Evolutionary conservation across 768 basidiomycete genomes (phyloP).

Genomic region (Tricholoma terreum): DNA sequence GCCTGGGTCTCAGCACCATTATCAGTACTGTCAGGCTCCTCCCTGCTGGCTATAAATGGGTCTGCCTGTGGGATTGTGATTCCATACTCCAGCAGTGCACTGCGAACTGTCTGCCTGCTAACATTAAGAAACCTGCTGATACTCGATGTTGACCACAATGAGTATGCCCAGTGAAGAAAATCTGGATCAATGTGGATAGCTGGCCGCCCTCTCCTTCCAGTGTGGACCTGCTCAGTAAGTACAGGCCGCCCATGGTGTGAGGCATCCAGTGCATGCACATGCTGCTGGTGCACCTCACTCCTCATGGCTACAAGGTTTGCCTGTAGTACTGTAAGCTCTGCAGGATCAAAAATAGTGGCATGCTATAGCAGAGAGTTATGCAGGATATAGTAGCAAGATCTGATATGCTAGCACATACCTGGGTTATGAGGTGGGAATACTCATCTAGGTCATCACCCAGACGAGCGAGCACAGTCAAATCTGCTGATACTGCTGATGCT

Average conservation of each 20-base stretch:
- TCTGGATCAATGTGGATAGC: constrained; percentile 4
- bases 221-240: background rate
- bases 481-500: background rate
- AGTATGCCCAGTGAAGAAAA: constrained; percentile 7
- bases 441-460: constrained; percentile 12
- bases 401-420: constrained; percentile 3
- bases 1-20: background rate
- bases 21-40: background rate
- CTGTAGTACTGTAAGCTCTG: background rate
- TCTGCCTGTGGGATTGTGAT: background rate
- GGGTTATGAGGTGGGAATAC: constrained; percentile 6
- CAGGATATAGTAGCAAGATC: background rate
- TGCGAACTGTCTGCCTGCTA: background rate
- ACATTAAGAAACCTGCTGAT: background rate
- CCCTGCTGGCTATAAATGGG: background rate
- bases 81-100: background rate
- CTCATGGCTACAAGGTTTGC: constrained; percentile 10
- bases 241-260: constrained; percentile 6
- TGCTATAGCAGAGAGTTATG: background rate
- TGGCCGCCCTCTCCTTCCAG: background rate
- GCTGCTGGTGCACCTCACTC: constrained; percentile 6
- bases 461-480: constrained; percentile 7
- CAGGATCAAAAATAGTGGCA: background rate
- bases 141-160: background rate
- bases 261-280: constrained; percentile 2